A percentile compares a stretch with the other conserved stretches of the same genome.
Evolutionary conservation across 2,329 filamentous ascomycete species (phyloP).

Genomic region (Epichloe bromicola): DNA sequence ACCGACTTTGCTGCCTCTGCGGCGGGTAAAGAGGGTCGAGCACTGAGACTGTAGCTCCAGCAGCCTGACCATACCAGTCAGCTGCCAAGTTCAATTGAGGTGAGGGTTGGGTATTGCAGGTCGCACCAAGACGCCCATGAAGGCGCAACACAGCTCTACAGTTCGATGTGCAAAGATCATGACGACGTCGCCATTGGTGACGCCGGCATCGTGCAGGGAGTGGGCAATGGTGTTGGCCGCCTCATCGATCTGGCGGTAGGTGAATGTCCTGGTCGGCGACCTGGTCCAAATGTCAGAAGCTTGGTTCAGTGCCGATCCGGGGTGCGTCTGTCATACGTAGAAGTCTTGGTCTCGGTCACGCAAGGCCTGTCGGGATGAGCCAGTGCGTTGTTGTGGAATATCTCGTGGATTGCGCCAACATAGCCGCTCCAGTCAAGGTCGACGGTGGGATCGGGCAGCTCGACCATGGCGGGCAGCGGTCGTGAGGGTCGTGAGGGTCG

Average conservation of each 20-base stretch:
- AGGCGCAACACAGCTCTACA: constrained; percentile 51
- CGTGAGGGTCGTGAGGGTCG: too few relatives aligned
- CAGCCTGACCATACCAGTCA: constrained; percentile 19
- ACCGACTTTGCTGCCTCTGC: constrained; percentile 12
- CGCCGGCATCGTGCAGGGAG: constrained; percentile 60
- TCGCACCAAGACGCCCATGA: constrained; percentile 55
- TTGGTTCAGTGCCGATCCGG: not conserved
- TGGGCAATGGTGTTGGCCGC: constrained; percentile 70
- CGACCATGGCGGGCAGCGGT: constrained; percentile 1
- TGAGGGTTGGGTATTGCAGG: not conserved
- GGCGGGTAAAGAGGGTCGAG: constrained; percentile 50
- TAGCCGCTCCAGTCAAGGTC: constrained; percentile 58
- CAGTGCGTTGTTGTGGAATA: constrained; percentile 53
- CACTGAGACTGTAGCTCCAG: constrained; percentile 50
- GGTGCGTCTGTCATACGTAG: constrained; percentile 14
- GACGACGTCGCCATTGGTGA: constrained; percentile 72
- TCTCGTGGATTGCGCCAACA: constrained; percentile 52
- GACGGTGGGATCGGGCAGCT: constrained; percentile 49
- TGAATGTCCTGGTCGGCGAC: constrained; percentile 52
- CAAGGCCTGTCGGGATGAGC: constrained; percentile 48
- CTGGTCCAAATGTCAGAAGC: not conserved
- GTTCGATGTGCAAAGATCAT: constrained; percentile 80
- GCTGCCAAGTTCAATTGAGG: not conserved
- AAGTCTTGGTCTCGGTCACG: constrained; percentile 32
- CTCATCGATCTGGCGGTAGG: constrained; percentile 77